phyloP scores from a whole-genome alignment of 768 basidiomycete genomes.

The Serpula lacrymans region DNA sequence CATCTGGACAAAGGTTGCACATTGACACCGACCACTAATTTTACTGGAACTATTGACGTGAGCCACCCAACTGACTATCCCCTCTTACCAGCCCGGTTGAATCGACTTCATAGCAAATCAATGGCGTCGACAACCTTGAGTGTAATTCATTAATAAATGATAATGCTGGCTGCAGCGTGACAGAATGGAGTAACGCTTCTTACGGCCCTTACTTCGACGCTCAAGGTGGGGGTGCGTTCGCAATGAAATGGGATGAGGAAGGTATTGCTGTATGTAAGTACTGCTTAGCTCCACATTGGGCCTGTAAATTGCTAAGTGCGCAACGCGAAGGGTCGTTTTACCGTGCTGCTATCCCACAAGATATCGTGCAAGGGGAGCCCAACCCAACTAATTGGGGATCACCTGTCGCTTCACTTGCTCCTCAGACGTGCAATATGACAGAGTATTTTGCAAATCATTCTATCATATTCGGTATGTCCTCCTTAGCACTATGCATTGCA shows the following conservation, averaged over 20 bases:
- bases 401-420: conserved; percentile 59
- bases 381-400: conserved; percentile 65
- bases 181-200: conserved; percentile 77
- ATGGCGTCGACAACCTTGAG: conserved; percentile 47
- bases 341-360: conserved; percentile 68
- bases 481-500: conserved; percentile 3
- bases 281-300: background rate
- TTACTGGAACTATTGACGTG: conserved; percentile 64
- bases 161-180: conserved; percentile 76
- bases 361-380: conserved; percentile 59
- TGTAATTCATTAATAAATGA: conserved; percentile 50
- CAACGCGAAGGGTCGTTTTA: conserved; percentile 92
- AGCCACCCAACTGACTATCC: no score
- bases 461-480: conserved; percentile 65
- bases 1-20: conserved; percentile 47
- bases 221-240: conserved; percentile 80
- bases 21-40: conserved; percentile 50
- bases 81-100: no score
- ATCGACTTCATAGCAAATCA: conserved; percentile 43
- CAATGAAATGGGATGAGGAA: conserved; percentile 83
- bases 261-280: conserved; percentile 76
- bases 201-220: conserved; percentile 82
- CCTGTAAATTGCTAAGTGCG: no score
- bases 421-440: conserved; percentile 52
- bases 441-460: conserved; percentile 66